Evolutionary conservation across 495 filamentous ascomycete genomes (phyloP), one percentile per base, ranked within the genome.

Genomic region (Talaromyces stipitatus): DNA sequence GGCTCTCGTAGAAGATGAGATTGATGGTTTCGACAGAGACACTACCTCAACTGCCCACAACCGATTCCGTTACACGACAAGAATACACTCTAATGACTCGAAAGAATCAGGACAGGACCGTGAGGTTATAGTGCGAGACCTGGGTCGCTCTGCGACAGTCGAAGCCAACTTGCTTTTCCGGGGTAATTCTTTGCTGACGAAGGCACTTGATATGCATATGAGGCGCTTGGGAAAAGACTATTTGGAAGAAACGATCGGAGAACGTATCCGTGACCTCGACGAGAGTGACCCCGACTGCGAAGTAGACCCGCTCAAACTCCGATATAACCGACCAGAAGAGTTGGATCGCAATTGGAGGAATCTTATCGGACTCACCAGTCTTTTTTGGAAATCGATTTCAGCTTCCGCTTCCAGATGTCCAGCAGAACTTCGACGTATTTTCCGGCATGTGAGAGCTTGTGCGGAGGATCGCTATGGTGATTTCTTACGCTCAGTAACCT

Each of bases 391-490:
- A 50, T 79, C 84, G 14, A 97, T 99, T 51, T 77, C 83, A 9
- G 77, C 72, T 20, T 92, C 90, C 5, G 82, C 85, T 5, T 73
- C 73, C 28, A 82, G 85, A 47, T 88, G 95, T 66, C 92, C 94
- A 11, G 67, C 89, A 7, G 95, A 97, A 69, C 73, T 99, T 28
- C 77, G 94, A 54, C 82, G 87, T 32, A 89, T 99, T 23, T 85
- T 99, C 63, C 86, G 94, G 62, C 94, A 97, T 62, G 90, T 99
- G 43, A 82, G 91, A 54, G 89, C 90, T 16, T 95, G 95, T 60
- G 92, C 94, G 11, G 94, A 97, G 67, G 94, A 97, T 69, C 85
- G 92, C 24, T 99, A 97, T 72, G 94, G 94, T n/a, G 91, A 95
- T 64, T 94, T 94, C 63, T 75, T 96, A 33, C 84, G 90, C 16